Percentiles rank a stretch among this genome's conserved stretches.
These are phyloP conservation scores for Brasenia schreberi DNA, from an alignment of 164 flowering plant genomes.

Conservation along the genomic window DNA sequence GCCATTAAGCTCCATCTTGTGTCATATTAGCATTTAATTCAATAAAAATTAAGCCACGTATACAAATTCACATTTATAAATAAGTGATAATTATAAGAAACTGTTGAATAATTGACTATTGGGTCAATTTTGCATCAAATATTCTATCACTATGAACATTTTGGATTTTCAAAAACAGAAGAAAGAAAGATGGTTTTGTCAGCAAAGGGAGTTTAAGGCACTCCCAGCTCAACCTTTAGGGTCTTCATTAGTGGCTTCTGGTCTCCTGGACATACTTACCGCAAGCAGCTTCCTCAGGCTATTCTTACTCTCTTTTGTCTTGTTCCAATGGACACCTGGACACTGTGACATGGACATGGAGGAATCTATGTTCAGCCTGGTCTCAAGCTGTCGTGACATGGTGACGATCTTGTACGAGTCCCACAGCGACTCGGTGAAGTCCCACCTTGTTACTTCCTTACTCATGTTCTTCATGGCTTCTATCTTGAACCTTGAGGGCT, in stretches of 20 bases:
- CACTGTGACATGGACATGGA: slow-evolving; percentile 11
- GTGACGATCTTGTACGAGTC: slow-evolving; percentile 84
- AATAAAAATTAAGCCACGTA: too few relatives aligned
- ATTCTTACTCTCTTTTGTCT: slow-evolving; percentile 49
- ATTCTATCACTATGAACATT: too few relatives aligned
- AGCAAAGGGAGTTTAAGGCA: not conserved
- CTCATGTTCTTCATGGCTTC: slow-evolving; percentile 35
- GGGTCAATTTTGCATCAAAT: too few relatives aligned
- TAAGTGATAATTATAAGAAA: too few relatives aligned
- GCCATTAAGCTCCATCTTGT: too few relatives aligned
- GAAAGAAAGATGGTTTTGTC: not conserved
- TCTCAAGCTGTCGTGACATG: slow-evolving; percentile 57
- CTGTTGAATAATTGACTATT: too few relatives aligned
- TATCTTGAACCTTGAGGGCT: slow-evolving; percentile 63
- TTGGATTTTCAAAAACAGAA: too few relatives aligned
- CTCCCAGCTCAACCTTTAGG: not conserved
- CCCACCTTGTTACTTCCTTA: slow-evolving; percentile 30
- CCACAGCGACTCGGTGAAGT: slow-evolving; percentile 65
- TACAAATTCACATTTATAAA: too few relatives aligned
- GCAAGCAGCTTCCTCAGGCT: slow-evolving; percentile 61
- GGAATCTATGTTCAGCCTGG: slow-evolving; percentile 33
- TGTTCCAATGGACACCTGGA: slow-evolving; percentile 8
- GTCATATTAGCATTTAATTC: too few relatives aligned
- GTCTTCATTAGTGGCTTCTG: slow-evolving; percentile 10
- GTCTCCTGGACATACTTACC: slow-evolving; percentile 42